These are phyloP conservation scores for Edaphochlamys debaryana DNA, from an alignment of 139 green algal species.

Conservation along the genomic window DNA sequence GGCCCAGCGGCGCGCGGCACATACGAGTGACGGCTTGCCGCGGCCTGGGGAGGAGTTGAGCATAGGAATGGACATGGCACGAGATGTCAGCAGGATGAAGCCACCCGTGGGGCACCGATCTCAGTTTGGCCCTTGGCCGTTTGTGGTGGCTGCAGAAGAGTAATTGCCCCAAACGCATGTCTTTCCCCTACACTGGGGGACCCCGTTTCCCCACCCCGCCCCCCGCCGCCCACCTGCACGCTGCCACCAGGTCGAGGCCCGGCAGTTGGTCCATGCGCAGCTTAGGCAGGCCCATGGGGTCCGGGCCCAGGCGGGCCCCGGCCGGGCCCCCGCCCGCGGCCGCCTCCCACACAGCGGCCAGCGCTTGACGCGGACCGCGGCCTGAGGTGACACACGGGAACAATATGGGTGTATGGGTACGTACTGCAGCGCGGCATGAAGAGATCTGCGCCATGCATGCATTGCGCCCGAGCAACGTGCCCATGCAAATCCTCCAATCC, in stretches of 20 bases:
- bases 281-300: background rate
- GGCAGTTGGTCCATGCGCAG: constrained; percentile 10
- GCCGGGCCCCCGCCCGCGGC: no score
- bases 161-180: no score
- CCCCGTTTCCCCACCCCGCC: no score
- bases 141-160: background rate
- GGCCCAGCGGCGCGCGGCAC: constrained; percentile 2
- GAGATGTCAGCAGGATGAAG: background rate
- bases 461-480: background rate
- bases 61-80: background rate
- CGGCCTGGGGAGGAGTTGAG: background rate
- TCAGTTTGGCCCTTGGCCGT: no score
- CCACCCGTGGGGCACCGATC: background rate
- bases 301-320: background rate
- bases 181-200: no score
- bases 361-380: background rate
- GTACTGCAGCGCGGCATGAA: no score
- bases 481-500: background rate
- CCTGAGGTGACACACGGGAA: background rate
- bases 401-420: background rate
- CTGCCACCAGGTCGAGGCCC: background rate
- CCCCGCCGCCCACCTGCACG: constrained; percentile 22
- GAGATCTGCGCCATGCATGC: background rate
- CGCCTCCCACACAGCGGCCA: background rate
- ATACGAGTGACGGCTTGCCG: constrained; percentile 24